Base-by-base conservation (phyloP, 441 rosid species). In the Populus hybrid region DNA sequence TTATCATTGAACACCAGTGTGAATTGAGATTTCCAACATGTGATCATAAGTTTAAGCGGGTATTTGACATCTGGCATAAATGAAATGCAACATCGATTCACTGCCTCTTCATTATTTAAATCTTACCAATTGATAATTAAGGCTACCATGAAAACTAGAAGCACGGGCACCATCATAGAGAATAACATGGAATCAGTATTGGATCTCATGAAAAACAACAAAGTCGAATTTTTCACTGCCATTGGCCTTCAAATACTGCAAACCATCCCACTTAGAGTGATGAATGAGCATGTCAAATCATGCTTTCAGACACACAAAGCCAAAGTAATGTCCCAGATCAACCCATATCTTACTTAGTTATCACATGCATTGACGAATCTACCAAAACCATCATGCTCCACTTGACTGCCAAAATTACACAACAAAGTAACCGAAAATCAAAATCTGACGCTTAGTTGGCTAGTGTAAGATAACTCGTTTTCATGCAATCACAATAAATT, bases 311-410 rank as follows among this genome's bases (percentile, higher is more conserved):
- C 35, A 54, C n/a, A 10, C 20, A 21, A 59, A 40, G 11, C 26
- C 40, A 30, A 72, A 28, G 54, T 36, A 30, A 57, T 57, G 46
- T 64, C 40, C 69, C 18, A n/a, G 38, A 50, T 65, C 32, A 70
- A 40, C 36, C 63, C 42, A 32, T 63, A 38, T 42, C 72, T 23
- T 23, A 32, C 16, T 74, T 5, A 40, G 18, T 16, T 38, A 24
- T 42, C 64, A 69, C 26, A 63, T 21, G 66, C 21, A 76, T 28
- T 63, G 75, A 71, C 59, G 38, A 61, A 77, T 63, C 16, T 36
- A 36, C 28, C 65, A 63, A 59, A 77, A 57, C 63, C 26, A 57
- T 21, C 28, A 46, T 46, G 50, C 57, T 69, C 65, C 38, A 61
- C 28, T 63, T 36, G 34, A 69, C 76, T 30, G 36, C 26, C 21